Evolutionary conservation across 2,329 filamentous ascomycete genomes (phyloP), one percentile per base, ranked within the genome.

Genomic region (Diplodia intermedia): DNA sequence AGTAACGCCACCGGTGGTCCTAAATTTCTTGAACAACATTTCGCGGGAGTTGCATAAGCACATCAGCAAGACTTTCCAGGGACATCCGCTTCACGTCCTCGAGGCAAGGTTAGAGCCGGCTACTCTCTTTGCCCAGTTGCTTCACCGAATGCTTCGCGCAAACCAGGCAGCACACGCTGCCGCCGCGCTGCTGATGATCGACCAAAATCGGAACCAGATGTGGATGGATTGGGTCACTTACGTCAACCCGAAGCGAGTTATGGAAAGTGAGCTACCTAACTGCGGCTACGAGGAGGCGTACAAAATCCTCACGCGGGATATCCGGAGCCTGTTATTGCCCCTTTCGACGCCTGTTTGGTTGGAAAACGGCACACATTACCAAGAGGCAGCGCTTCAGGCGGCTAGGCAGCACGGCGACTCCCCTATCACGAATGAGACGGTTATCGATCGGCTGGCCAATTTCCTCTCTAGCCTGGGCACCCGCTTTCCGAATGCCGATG

Each of bases 121-220:
- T 1, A 90, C 93, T 2, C 86, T 97, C 2, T 99, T 99, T 76
- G 91, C 92, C 43, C 91, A 90, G 56, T 85, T 99, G 1, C 82
- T 99, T 20, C 91, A 94, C 75, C 91, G 95, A 61, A 90, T 95
- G 74, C 85, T 98, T 43, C 88, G 94, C 68, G 95, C 97, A 69
- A 99, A 99, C 75, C 86, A 95, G 69, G 93, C 94, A 23, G 95
- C 95, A 2, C 94, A 98, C 76, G 94, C 95, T 1, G 93, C 94
- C 1, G 94, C 94, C 26, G 96, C 95, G 71, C 93, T 97, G 86
- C 85, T 99, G 14, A 92, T 92, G 8, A 92, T 94, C 74, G 89
- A 93, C 20, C 91, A 92, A 55, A 96, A 97, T 76, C 89, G 95
- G 66, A 93, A 95, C 71, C 91, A 95, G 75, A 98, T 99, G 95